Conservation (phyloP, 1,284 basidiomycete species). For the Xerocomus minutiporus region DNA sequence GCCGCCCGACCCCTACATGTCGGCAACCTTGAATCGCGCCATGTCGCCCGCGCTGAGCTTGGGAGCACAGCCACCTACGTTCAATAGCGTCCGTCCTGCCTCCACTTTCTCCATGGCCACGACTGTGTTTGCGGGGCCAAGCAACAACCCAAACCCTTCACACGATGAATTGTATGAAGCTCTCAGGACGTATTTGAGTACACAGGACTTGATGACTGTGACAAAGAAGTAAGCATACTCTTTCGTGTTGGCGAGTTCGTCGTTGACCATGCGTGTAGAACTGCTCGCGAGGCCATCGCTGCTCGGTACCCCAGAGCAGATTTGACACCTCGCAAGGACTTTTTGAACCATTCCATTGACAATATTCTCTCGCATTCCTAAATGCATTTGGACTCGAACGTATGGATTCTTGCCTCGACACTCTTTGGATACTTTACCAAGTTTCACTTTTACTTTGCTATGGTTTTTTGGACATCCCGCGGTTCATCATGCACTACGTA, state of each 20-base stretch:
- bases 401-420: conserved; percentile 10
- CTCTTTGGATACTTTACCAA: not conserved
- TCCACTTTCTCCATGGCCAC: conserved; percentile 85
- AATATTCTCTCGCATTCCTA: conserved; percentile 79
- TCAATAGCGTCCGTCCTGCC: conserved; percentile 52
- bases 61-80: conserved; percentile 41
- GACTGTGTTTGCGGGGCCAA: conserved; percentile 69
- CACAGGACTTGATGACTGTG: conserved; percentile 91
- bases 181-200: conserved; percentile 78
- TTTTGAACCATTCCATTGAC: conserved; percentile 89
- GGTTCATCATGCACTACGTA: conserved; percentile 6
- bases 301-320: conserved; percentile 88
- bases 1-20: conserved; percentile 44
- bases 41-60: conserved; percentile 41
- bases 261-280: conserved; percentile 44
- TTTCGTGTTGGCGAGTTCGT: not conserved
- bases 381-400: conserved; percentile 6
- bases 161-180: conserved; percentile 82
- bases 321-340: conserved; percentile 69
- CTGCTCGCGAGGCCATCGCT: conserved; percentile 82
- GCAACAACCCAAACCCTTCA: conserved; percentile 70
- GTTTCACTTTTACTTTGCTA: not conserved
- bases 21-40: conserved; percentile 51
- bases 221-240: conserved; percentile 75
- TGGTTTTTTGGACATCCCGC: conserved; percentile 8